phyloP scores from a whole-genome alignment of 202 grass and related monocot species.

The Zizania palustris region DNA sequence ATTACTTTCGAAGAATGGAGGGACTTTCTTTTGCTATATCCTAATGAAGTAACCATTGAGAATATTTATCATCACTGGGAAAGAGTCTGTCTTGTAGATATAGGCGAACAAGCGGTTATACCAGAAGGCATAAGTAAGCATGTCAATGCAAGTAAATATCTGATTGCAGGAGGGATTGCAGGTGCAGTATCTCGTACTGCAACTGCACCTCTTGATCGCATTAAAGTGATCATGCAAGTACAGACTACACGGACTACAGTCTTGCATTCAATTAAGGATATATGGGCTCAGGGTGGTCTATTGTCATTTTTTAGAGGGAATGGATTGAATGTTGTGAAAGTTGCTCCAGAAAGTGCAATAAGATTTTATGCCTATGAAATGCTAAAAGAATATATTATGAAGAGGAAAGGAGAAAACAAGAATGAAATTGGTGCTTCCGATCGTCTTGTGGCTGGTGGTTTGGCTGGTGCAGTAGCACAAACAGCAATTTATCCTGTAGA shows the following conservation, averaged over 20 bases:
- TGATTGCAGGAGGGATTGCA: conserved; percentile 89
- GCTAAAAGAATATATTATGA: conserved; percentile 86
- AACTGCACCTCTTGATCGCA: conserved; percentile 92
- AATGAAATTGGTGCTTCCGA: conserved; percentile 70
- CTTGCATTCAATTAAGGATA: conserved; percentile 76
- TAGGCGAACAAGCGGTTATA: conserved; percentile 94
- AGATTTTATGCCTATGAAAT: conserved; percentile 93
- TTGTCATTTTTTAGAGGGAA: conserved; percentile 93
- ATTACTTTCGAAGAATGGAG: conserved; percentile 99
- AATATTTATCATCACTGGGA: conserved; percentile 98
- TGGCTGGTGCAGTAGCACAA: conserved; percentile 90
- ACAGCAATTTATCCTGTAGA: conserved; percentile 91
- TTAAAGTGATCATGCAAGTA: conserved; percentile 96
- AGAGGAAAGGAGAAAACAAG: conserved; percentile 82
- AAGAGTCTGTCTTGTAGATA: conserved; percentile 92
- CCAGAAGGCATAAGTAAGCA: conserved; percentile 94
- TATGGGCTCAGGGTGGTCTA: conserved; percentile 74
- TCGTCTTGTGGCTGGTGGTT: conserved; percentile 87
- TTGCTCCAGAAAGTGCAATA: conserved; percentile 95
- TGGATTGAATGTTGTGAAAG: conserved; percentile 98
- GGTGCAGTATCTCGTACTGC: conserved; percentile 89
- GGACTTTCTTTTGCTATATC: conserved; percentile 98
- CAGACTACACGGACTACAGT: conserved; percentile 66
- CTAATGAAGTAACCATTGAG: conserved; percentile 89
- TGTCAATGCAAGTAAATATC: conserved; percentile 83